These are phyloP conservation scores for Fomitopsis pulvina DNA, from an alignment of 768 basidiomycete genomes.

Conservation along the genomic window DNA sequence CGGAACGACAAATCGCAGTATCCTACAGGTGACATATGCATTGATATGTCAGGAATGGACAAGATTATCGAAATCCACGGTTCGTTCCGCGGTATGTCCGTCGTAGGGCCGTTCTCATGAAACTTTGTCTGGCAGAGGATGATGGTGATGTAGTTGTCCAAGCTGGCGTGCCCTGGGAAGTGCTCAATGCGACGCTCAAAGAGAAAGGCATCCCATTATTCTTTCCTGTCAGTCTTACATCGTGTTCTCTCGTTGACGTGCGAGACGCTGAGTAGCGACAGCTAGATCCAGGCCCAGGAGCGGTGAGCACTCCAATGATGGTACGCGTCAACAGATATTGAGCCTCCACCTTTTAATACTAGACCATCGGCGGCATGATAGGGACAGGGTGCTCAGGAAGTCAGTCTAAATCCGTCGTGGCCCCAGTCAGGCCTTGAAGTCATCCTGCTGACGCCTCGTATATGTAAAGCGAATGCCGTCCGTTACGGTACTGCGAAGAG, in stretches of 20 bases:
- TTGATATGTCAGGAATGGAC: constrained; percentile 66
- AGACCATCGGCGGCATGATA: constrained; percentile 82
- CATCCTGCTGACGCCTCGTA: constrained; percentile 2
- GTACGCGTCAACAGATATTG: background rate
- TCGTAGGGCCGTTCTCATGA: background rate
- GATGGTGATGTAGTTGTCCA: constrained; percentile 77
- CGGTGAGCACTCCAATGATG: constrained; percentile 20
- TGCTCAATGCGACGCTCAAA: constrained; percentile 63
- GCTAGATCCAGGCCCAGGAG: constrained; percentile 74
- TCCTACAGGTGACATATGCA: constrained; percentile 48
- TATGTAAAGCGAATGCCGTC: constrained; percentile 59
- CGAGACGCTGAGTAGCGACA: constrained; percentile 20
- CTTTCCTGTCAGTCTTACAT: constrained; percentile 7
- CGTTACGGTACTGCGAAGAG: constrained; percentile 85
- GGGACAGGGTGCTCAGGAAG: constrained; percentile 86
- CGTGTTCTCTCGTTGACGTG: background rate
- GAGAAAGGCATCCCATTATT: constrained; percentile 71
- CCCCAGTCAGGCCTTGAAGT: background rate
- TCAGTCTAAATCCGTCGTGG: no score
- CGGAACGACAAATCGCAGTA: background rate
- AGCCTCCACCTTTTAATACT: constrained; percentile 31
- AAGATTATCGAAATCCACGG: constrained; percentile 52
- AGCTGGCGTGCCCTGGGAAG: constrained; percentile 73
- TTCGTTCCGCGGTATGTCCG: constrained; percentile 11
- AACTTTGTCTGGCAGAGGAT: constrained; percentile 33